phyloP scores from a whole-genome alignment of 208 protist genomes.

The Porcisia hertigi region DNA sequence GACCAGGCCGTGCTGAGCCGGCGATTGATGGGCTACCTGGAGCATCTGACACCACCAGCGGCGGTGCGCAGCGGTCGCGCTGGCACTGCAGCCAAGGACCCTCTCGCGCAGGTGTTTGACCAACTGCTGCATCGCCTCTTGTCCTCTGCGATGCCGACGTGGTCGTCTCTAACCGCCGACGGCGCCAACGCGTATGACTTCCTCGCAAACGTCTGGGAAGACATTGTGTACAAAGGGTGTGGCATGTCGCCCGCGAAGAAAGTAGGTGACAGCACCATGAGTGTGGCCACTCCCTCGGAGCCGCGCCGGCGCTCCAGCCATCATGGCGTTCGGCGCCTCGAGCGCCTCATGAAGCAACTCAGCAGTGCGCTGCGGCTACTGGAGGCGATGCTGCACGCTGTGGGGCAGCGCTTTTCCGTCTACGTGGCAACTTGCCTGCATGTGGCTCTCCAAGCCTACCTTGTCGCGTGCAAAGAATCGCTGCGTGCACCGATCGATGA shows the following conservation, averaged over 20 bases:
- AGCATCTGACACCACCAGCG: conserved; percentile 39
- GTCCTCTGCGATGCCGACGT: conserved; percentile 44
- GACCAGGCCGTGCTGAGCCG: conserved; percentile 82
- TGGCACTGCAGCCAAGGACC: conserved; percentile 11
- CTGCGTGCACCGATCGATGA: conserved; percentile 39
- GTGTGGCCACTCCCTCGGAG: conserved; percentile 5
- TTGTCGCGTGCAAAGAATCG: conserved; percentile 70
- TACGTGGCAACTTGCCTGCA: conserved; percentile 68
- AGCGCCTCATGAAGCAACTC: conserved; percentile 65
- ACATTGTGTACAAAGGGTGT: conserved; percentile 29
- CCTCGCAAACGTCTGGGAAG: conserved; percentile 32
- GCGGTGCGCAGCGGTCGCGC: neutral
- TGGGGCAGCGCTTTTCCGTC: conserved; percentile 63
- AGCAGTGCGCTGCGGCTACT: conserved; percentile 62
- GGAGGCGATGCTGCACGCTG: conserved; percentile 61
- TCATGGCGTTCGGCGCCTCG: conserved; percentile 48
- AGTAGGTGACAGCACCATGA: neutral
- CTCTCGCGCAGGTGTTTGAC: conserved; percentile 66
- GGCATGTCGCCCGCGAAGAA: conserved; percentile 18
- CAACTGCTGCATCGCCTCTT: conserved; percentile 70
- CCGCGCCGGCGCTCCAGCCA: conserved; percentile 20
- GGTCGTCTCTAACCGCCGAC: neutral
- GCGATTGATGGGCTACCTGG: conserved; percentile 77
- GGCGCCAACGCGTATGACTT: conserved; percentile 20
- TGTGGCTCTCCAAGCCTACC: conserved; percentile 70